A percentile compares a stretch with the other conserved stretches of the same genome.
Evolutionary conservation across 1,139 yeast species (phyloP).

Genomic region (Lodderomyces pseudojiufengensis): DNA sequence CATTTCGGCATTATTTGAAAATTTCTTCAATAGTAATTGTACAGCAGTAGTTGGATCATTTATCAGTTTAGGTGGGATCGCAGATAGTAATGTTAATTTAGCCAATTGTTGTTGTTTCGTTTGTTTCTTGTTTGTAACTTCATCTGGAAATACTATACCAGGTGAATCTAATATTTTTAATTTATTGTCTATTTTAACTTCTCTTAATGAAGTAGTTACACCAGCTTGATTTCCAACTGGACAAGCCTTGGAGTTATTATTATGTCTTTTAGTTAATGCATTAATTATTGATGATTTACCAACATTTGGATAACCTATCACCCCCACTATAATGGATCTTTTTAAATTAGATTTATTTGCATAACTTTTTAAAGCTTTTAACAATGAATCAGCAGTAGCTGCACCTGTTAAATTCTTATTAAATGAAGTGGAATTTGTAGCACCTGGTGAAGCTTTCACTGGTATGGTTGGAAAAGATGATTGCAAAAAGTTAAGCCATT

Average conservation of each 20-base stretch:
- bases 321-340: conserved; percentile 92
- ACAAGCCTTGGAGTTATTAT: conserved; percentile 66
- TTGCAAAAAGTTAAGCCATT: conserved; percentile 80
- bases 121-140: conserved; percentile 43
- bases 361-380: conserved; percentile 81
- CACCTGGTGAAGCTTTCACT: conserved; percentile 56
- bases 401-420: conserved; percentile 74
- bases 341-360: conserved; percentile 81
- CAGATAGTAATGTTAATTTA: conserved; percentile 80
- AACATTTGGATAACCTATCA: conserved; percentile 89
- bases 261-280: conserved; percentile 81
- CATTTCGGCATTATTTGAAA: conserved; percentile 69
- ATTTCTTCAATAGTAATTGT: conserved; percentile 67
- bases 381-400: conserved; percentile 67
- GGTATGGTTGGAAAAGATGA: conserved; percentile 91
- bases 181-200: conserved; percentile 87
- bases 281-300: conserved; percentile 96
- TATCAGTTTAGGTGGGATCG: conserved; percentile 84
- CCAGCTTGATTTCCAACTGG: conserved; percentile 99
- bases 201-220: conserved; percentile 87
- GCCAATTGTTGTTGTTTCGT: conserved; percentile 73
- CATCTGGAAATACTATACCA: conserved; percentile 93
- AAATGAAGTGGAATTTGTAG: conserved; percentile 62
- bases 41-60: conserved; percentile 84
- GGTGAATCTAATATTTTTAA: conserved; percentile 91